These are phyloP conservation scores for Acacia pycnantha DNA, from an alignment of 331 rosid genomes.

Conservation along the genomic window DNA sequence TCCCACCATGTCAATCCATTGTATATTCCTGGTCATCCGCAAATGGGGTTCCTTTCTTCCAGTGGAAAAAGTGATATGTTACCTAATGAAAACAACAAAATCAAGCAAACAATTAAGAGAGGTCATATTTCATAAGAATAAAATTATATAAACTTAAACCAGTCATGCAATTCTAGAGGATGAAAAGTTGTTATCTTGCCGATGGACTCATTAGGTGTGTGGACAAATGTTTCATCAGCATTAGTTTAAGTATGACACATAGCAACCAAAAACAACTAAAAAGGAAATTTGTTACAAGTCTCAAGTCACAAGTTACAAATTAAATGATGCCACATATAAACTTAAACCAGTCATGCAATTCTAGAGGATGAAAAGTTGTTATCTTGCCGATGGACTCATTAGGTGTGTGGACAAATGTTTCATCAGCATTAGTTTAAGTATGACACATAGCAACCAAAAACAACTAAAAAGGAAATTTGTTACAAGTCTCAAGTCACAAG, in stretches of 20 bases:
- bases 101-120: slow-evolving; percentile 33
- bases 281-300: background rate
- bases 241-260: slow-evolving; percentile 5
- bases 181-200: background rate
- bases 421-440: slow-evolving; percentile 8
- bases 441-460: background rate
- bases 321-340: no score
- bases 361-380: background rate
- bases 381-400: background rate
- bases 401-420: background rate
- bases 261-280: background rate
- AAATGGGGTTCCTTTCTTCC: slow-evolving; percentile 99
- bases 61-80: slow-evolving; percentile 96
- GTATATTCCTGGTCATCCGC: slow-evolving; percentile 96
- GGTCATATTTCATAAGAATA: slow-evolving; percentile 6
- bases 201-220: background rate
- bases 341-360: slow-evolving; percentile 3
- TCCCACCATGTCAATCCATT: slow-evolving; percentile 99
- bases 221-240: background rate
- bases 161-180: slow-evolving; percentile 6
- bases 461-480: background rate
- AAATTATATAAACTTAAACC: slow-evolving; percentile 6
- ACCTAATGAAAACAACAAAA: slow-evolving; percentile 55
- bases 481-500: background rate
- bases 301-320: no score